Conservation (phyloP, 2,329 filamentous ascomycete species). For the Sarocladium oryzae region DNA sequence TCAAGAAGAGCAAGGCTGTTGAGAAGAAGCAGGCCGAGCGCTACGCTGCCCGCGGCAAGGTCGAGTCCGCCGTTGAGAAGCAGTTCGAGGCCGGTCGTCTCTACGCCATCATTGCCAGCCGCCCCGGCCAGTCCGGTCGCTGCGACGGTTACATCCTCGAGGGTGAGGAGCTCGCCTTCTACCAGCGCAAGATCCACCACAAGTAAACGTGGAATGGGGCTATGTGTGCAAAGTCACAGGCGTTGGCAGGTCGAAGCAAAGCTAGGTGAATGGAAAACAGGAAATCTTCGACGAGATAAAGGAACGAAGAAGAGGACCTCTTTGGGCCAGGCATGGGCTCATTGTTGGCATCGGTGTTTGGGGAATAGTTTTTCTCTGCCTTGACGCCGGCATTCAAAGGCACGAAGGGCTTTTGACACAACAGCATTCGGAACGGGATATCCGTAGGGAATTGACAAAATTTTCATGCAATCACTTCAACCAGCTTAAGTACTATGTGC, state of each 20-base stretch:
- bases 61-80: constrained; percentile 86
- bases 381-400: constrained; percentile 9
- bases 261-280: neutral
- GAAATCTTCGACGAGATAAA: neutral
- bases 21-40: constrained; percentile 95
- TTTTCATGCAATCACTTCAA: constrained; percentile 2
- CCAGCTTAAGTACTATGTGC: too few species aligned
- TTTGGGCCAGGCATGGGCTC: constrained; percentile 1
- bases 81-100: constrained; percentile 99
- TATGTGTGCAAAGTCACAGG: neutral
- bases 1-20: constrained; percentile 92
- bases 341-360: constrained; percentile 9
- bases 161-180: constrained; percentile 99
- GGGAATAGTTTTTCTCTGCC: constrained; percentile 8
- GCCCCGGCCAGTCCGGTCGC: constrained; percentile 95
- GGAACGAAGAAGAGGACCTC: neutral
- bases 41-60: constrained; percentile 80
- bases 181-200: constrained; percentile 98
- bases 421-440: constrained; percentile 10
- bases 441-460: constrained; percentile 9
- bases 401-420: constrained; percentile 8
- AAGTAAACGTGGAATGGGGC: constrained; percentile 81
- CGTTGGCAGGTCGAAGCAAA: too few species aligned
- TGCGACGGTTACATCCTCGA: constrained; percentile 96
- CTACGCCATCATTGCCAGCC: constrained; percentile 85